Evolutionary conservation across 129 eudicot species (phyloP).

Genomic region (Calendula officinalis): DNA sequence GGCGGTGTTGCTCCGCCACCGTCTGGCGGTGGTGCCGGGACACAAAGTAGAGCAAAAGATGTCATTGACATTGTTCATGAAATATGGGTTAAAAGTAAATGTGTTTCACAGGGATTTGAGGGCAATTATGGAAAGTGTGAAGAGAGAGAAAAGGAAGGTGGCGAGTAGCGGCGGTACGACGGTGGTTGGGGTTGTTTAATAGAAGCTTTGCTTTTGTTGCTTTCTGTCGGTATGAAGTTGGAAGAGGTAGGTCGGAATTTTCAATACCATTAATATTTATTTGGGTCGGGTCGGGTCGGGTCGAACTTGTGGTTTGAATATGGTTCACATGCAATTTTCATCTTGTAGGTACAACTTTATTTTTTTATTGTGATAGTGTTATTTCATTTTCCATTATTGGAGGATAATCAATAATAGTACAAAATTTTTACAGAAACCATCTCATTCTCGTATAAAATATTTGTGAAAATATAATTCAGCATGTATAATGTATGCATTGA

Average conservation of each 20-base stretch:
- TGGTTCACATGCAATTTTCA: constrained; percentile 41
- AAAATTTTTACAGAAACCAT: constrained; percentile 18
- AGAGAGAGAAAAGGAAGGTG: constrained; percentile 24
- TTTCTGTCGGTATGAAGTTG: constrained; percentile 36
- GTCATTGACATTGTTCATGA: constrained; percentile 89
- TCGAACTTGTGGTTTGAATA: constrained; percentile 29
- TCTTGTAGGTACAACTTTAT: constrained; percentile 43
- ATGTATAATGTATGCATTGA: not conserved
- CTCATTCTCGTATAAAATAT: not conserved
- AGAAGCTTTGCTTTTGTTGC: constrained; percentile 28
- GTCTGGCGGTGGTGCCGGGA: constrained; percentile 52
- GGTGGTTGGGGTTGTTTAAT: constrained; percentile 31
- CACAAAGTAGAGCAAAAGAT: constrained; percentile 85
- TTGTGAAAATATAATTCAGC: not conserved
- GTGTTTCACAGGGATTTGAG: constrained; percentile 57
- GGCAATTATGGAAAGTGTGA: constrained; percentile 31
- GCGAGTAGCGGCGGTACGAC: constrained; percentile 4
- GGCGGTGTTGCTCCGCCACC: constrained; percentile 74
- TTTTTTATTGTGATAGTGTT: constrained; percentile 36
- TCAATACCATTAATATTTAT: constrained; percentile 27
- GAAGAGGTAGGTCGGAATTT: constrained; percentile 39
- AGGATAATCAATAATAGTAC: constrained; percentile 19
- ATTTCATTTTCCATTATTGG: constrained; percentile 23
- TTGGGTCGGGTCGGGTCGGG: constrained; percentile 31
- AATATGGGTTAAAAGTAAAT: constrained; percentile 63